These are phyloP conservation scores for Leccinum obscurum DNA, from an alignment of 768 basidiomycete species.

Conservation along the genomic window DNA sequence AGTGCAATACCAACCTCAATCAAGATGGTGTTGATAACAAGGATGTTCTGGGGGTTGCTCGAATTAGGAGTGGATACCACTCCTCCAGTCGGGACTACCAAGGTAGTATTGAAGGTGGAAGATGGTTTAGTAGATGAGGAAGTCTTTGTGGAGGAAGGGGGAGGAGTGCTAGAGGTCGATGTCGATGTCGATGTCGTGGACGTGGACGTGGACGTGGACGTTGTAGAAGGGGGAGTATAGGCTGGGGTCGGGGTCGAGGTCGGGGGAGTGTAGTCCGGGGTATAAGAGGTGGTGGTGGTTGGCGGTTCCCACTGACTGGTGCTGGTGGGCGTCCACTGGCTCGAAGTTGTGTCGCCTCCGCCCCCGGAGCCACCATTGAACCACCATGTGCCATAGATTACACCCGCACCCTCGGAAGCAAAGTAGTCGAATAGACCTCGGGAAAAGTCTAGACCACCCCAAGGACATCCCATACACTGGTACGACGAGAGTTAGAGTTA, in stretches of 20 bases:
- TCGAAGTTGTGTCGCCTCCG: constrained; percentile 13
- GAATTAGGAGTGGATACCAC: constrained; percentile 34
- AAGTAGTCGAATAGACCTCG: constrained; percentile 67
- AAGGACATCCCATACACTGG: constrained; percentile 68
- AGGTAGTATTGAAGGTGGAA: constrained; percentile 22
- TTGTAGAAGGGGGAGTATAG: constrained; percentile 18
- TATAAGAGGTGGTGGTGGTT: constrained; percentile 20
- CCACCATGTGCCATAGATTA: constrained; percentile 63
- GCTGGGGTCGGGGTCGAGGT: constrained; percentile 12
- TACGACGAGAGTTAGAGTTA: background rate
- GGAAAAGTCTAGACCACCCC: constrained; percentile 67
- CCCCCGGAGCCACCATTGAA: constrained; percentile 42
- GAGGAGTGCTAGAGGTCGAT: constrained; percentile 1
- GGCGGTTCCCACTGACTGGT: constrained; percentile 18
- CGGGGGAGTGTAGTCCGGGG: constrained; percentile 18
- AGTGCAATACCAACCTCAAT: constrained; percentile 33
- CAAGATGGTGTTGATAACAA: constrained; percentile 37
- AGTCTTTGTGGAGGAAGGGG: constrained; percentile 19
- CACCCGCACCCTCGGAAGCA: constrained; percentile 45
- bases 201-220: constrained; percentile 25
- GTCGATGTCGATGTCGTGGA: background rate
- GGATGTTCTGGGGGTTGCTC: constrained; percentile 35
- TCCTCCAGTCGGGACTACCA: constrained; percentile 25
- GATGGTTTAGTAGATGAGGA: constrained; percentile 24
- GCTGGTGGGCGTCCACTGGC: constrained; percentile 15